phyloP scores from a whole-genome alignment of 768 basidiomycete genomes.

The Boletus pseudopeckii region DNA sequence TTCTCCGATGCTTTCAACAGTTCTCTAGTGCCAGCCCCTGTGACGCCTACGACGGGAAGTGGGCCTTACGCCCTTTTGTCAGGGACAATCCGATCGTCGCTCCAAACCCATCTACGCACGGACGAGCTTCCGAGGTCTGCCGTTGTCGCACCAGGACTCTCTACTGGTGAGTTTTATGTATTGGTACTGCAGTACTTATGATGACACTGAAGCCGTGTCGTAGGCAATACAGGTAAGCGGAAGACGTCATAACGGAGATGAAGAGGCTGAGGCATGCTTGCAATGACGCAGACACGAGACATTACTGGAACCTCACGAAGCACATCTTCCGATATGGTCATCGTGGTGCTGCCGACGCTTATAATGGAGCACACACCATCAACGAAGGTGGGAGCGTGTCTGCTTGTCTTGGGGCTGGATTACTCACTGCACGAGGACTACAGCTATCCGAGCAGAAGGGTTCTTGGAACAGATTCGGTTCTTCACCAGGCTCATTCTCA shows the following conservation, averaged over 20 bases:
- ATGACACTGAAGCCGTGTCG: conserved; percentile 2
- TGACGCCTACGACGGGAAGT: conserved; percentile 37
- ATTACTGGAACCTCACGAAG: conserved; percentile 44
- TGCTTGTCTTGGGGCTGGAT: neutral
- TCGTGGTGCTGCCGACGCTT: conserved; percentile 27
- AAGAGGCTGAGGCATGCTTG: conserved; percentile 14
- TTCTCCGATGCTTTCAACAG: conserved; percentile 36
- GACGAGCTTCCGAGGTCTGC: conserved; percentile 19
- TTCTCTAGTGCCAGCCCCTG: conserved; percentile 39
- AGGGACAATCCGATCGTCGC: conserved; percentile 41
- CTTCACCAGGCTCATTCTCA: conserved; percentile 32
- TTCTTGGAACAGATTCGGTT: conserved; percentile 33
- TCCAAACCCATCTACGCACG: conserved; percentile 32
- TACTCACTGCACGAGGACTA: conserved; percentile 7
- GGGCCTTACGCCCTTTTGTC: conserved; percentile 40
- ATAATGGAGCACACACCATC: conserved; percentile 33
- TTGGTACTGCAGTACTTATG: neutral
- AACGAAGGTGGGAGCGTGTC: conserved; percentile 23
- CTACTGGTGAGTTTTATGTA: conserved; percentile 11
- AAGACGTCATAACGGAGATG: conserved; percentile 18
- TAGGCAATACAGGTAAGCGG: conserved; percentile 25
- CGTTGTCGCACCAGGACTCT: conserved; percentile 38
- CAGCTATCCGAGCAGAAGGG: conserved; percentile 28
- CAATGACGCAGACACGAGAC: conserved; percentile 37
- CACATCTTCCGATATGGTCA: conserved; percentile 49